Evolutionary conservation across 1,284 basidiomycete species (phyloP).

Genomic region (Mycena citricolor): DNA sequence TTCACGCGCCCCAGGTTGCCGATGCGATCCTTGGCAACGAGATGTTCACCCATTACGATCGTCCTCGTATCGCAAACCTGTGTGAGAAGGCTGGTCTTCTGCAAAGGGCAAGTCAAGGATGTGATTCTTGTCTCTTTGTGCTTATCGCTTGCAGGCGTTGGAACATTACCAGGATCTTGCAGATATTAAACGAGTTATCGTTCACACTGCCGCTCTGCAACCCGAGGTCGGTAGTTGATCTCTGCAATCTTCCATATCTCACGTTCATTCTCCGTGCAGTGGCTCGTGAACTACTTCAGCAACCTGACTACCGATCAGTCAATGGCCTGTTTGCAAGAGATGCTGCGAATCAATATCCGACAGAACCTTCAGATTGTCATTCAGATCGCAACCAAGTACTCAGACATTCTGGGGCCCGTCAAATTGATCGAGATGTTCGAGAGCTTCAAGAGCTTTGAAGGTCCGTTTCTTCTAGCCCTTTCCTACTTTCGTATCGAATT

Average conservation of each 20-base stretch:
- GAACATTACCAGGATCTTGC: constrained; percentile 98
- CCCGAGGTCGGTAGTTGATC: constrained; percentile 60
- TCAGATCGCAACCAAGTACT: constrained; percentile 99
- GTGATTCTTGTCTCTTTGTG: constrained; percentile 1
- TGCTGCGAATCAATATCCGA: constrained; percentile 96
- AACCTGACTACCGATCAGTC: constrained; percentile 98
- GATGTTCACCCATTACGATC: constrained; percentile 98
- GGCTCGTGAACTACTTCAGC: constrained; percentile 98
- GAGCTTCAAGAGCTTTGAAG: constrained; percentile 97
- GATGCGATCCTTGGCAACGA: constrained; percentile 99
- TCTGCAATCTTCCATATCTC: constrained; percentile 7
- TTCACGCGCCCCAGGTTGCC: constrained; percentile 98
- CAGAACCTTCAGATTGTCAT: constrained; percentile 97
- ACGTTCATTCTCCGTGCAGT: constrained; percentile 49
- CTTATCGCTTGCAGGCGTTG: constrained; percentile 64
- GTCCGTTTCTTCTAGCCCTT: constrained; percentile 36
- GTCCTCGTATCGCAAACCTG: constrained; percentile 94
- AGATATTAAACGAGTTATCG: constrained; percentile 98
- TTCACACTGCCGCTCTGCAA: constrained; percentile 88
- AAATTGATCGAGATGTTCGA: constrained; percentile 99
- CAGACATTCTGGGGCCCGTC: constrained; percentile 95
- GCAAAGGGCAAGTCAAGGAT: constrained; percentile 74
- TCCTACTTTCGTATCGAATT: no score
- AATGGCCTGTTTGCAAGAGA: constrained; percentile 94
- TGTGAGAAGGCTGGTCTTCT: constrained; percentile 98